phyloP scores from a whole-genome alignment of 139 green algal species.

The Zygnema circumcarinatum region DNA sequence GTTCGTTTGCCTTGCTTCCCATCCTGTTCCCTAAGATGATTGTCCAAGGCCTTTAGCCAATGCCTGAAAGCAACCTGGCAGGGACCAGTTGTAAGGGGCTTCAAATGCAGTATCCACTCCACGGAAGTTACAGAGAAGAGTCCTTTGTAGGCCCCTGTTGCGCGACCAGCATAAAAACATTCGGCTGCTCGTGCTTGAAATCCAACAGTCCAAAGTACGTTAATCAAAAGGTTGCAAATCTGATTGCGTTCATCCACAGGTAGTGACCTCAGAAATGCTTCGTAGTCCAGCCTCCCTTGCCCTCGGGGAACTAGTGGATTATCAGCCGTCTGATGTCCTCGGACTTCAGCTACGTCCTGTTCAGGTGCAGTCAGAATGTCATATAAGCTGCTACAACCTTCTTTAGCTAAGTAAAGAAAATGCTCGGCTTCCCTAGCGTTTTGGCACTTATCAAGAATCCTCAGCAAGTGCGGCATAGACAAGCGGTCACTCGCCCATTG shows the following conservation, averaged over 20 bases:
- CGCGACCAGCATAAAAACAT: background rate
- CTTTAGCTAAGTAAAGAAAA: background rate
- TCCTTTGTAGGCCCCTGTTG: background rate
- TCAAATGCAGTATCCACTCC: background rate
- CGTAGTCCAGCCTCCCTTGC: no score
- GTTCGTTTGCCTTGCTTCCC: background rate
- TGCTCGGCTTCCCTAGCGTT: background rate
- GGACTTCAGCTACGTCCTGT: no score
- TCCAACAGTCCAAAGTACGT: background rate
- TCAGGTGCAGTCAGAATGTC: no score
- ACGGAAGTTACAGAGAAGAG: background rate
- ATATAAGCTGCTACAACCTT: no score
- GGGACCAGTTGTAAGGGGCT: background rate
- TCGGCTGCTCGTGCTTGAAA: background rate
- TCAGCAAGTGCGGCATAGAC: background rate
- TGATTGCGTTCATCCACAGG: background rate
- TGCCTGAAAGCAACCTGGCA: background rate
- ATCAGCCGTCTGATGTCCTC: no score
- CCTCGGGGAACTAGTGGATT: no score
- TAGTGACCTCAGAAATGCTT: background rate
- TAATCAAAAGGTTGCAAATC: background rate
- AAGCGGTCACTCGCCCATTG: background rate
- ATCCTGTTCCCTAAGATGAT: background rate
- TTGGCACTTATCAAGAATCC: background rate
- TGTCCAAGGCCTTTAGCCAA: background rate